Evolutionary conservation across 2,329 filamentous ascomycete species (phyloP).

Genomic region (Neospermospora avenae): DNA sequence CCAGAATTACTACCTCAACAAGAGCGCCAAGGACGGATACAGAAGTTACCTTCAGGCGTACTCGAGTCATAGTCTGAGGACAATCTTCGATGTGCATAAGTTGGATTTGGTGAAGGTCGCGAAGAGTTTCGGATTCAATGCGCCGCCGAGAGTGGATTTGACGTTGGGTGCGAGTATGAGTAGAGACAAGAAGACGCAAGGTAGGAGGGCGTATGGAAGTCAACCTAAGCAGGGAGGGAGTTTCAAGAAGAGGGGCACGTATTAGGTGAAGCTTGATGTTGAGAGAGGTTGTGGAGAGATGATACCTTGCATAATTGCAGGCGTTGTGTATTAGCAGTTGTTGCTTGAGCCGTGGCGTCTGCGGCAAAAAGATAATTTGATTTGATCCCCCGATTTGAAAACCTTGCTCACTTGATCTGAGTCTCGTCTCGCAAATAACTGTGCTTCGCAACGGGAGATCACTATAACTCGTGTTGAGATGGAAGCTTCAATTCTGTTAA

Average conservation of each 20-base stretch:
- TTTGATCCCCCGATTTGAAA: background rate
- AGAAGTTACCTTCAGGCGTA: conserved; percentile 93
- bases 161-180: conserved; percentile 73
- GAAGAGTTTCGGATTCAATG: conserved; percentile 77
- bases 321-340: conserved; percentile 8
- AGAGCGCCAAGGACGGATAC: conserved; percentile 75
- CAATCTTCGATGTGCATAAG: conserved; percentile 82
- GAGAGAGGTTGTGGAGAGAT: background rate
- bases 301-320: conserved; percentile 19
- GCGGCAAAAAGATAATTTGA: background rate
- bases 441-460: too few species aligned
- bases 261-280: conserved; percentile 12
- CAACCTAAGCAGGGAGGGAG: conserved; percentile 61
- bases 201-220: conserved; percentile 70
- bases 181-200: conserved; percentile 65
- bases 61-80: conserved; percentile 76
- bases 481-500: background rate
- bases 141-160: conserved; percentile 76
- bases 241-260: conserved; percentile 34
- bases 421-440: too few species aligned
- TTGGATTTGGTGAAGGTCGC: conserved; percentile 80
- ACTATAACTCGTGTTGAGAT: too few species aligned
- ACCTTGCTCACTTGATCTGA: background rate
- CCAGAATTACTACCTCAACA: conserved; percentile 96
- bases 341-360: conserved; percentile 4